Conservation (phyloP, 768 basidiomycete genomes). For the Mycena galopus region DNA sequence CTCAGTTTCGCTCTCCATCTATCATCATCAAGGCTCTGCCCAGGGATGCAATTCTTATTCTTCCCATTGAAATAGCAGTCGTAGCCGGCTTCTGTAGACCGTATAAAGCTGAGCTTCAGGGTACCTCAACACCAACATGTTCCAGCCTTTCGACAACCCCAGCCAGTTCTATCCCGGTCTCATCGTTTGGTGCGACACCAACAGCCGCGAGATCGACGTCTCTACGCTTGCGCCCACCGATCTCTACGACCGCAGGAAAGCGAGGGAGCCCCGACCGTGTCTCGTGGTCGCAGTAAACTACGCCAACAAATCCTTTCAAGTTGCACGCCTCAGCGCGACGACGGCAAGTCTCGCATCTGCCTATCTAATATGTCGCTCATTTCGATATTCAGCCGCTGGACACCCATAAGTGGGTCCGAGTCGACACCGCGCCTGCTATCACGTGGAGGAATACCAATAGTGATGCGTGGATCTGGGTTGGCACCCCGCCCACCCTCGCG, state of each 20-base stretch:
- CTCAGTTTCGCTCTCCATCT: too few species aligned
- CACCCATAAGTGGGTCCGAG: conserved; percentile 15
- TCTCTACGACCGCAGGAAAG: conserved; percentile 3
- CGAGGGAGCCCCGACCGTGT: conserved; percentile 4
- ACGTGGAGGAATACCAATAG: neutral
- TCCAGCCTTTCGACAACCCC: conserved; percentile 2
- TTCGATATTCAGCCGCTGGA: conserved; percentile 2
- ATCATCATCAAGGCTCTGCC: too few species aligned
- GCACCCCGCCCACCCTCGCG: conserved; percentile 12
- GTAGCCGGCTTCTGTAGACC: too few species aligned
- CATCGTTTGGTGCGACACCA: conserved; percentile 20
- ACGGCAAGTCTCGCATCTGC: neutral
- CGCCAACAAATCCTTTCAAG: neutral
- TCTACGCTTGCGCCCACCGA: neutral
- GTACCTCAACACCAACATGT: too few species aligned
- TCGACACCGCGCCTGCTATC: conserved; percentile 8
- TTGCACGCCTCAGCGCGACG: conserved; percentile 4
- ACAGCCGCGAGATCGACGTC: conserved; percentile 11
- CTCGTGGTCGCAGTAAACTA: conserved; percentile 12
- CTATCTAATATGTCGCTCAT: neutral
- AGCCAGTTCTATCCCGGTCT: conserved; percentile 24
- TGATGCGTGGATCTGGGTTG: conserved; percentile 29
- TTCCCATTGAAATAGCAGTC: too few species aligned
- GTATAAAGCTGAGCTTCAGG: too few species aligned
- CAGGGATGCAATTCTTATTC: too few species aligned